These are phyloP conservation scores for Dictyostelium capitatum DNA, from an alignment of 78 protist species.

Conservation along the genomic window DNA sequence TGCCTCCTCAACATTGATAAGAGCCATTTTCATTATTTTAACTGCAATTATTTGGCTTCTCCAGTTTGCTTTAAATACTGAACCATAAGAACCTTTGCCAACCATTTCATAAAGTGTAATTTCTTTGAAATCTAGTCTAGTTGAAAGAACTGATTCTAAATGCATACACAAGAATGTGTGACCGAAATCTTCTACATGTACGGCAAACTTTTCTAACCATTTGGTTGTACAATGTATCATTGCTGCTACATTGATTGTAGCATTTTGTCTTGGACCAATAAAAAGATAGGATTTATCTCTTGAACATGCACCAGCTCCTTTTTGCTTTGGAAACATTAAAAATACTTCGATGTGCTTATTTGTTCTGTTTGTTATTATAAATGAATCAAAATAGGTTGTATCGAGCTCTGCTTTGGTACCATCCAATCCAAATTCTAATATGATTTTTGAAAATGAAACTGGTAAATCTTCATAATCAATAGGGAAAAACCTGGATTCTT, in stretches of 20 bases:
- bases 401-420: neutral
- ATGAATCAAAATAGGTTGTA: neutral
- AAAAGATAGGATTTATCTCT: no score
- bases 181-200: neutral
- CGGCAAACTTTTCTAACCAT: neutral
- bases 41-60: neutral
- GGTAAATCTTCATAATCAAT: neutral
- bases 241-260: no score
- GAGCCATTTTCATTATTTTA: neutral
- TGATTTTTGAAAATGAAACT: neutral
- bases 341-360: no score
- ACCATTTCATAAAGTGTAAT: neutral
- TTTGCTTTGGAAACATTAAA: no score
- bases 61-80: neutral
- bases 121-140: neutral
- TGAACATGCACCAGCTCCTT: no score
- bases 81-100: neutral
- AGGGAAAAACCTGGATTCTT: no score
- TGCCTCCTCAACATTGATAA: neutral
- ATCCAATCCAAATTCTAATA: neutral
- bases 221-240: neutral
- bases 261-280: no score
- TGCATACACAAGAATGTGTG: neutral
- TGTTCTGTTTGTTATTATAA: neutral
- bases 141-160: neutral